Percentiles rank a stretch among this genome's conserved stretches.
phyloP scores from a whole-genome alignment of 78 protist species.

The Salpingoeca rosetta region DNA sequence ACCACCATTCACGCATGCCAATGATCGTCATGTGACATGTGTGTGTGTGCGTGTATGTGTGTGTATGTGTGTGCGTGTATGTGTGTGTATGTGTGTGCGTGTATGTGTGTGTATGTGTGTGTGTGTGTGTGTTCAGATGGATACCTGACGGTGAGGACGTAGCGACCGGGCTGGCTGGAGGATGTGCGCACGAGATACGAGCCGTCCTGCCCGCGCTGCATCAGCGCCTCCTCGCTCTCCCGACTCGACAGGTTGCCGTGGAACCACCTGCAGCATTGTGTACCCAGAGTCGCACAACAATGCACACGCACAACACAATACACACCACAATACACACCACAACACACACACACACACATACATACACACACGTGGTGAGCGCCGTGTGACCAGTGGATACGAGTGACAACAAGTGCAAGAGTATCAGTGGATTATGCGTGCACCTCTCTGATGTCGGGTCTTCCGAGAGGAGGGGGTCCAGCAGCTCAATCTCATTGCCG shows the following conservation, averaged over 20 bases:
- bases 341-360: not conserved
- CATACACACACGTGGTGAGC: not conserved
- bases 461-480: slow-evolving; percentile 2
- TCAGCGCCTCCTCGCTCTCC: not conserved
- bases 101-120: too few species aligned
- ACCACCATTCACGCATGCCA: too few species aligned
- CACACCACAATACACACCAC: not conserved
- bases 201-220: not conserved
- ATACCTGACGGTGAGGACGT: not conserved
- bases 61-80: not conserved
- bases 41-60: not conserved
- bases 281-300: not conserved
- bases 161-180: not conserved
- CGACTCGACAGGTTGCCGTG: not conserved
- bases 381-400: too few species aligned
- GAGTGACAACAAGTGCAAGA: not conserved
- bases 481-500: not conserved
- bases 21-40: too few species aligned
- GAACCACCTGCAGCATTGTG: not conserved
- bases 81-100: too few species aligned
- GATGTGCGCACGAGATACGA: slow-evolving; percentile 6
- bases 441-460: slow-evolving; percentile 12
- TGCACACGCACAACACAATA: not conserved
- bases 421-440: not conserved
- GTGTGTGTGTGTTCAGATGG: not conserved